Base-by-base conservation (phyloP, 805 yeast genomes). In the Nakazawaea molendinolei region DNA sequence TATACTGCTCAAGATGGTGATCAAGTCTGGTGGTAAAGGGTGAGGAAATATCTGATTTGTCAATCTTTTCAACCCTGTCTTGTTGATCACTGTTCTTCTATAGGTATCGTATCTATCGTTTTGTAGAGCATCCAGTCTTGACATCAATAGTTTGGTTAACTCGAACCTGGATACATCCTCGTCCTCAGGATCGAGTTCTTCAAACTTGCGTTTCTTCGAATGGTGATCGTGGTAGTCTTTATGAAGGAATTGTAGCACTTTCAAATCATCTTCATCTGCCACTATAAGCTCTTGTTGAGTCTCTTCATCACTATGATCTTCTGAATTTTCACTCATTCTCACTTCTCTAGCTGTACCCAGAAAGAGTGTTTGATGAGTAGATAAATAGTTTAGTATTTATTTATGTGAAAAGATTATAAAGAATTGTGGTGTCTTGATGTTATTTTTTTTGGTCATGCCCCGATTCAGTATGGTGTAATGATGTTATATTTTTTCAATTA, bases 41-140 rank as follows among this genome's bases (percentile, higher is more conserved):
- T 87, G 95, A 28, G 86, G 87, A 33, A 86, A 63, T 0, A 83
- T 81, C 19, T 82, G 73, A 47, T 81, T 79, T 9, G 94, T 89
- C 17, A 87, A 63, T 53, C 83, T 84, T 55, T 82, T 84, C 8
- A 90, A 82, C 3, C 89, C 84, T 3, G 78, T 71, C 42, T 81
- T 77, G 46, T 76, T 79, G 38, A 82, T 55, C 28, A 81, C 76
- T 27, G 95, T 79, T 46, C 97, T 67, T 45, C 95, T 70, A 57
- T 78, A 87, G 16, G 82, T 83, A 53, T 87, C 96, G 56, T 86
- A 90, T 34, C 95, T 60, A 39, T 79, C 78, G 78, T 84, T 79
- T 52, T 90, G 97, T 20, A 78, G 84, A n/a, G 73, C 74, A 44
- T 82, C 81, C 53, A 90, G 74, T 44, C 78, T 75, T 15, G 85